Percentiles rank a stretch among this genome's conserved stretches.
These are phyloP conservation scores for Cystobasidium pallidum DNA, from an alignment of 1,284 basidiomycete genomes.

Conservation along the genomic window DNA sequence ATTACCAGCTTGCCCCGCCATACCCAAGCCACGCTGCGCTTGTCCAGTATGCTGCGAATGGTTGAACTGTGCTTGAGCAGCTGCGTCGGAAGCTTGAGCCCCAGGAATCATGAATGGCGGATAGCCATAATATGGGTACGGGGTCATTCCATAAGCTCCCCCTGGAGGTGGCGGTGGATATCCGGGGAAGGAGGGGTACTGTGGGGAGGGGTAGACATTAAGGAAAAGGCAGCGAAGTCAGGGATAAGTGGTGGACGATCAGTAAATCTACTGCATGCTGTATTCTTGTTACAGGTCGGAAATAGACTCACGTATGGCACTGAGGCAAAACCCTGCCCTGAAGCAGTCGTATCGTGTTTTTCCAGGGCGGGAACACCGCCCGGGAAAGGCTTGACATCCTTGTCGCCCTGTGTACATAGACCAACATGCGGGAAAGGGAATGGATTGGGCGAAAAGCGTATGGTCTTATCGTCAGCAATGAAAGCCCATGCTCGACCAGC, in stretches of 20 bases:
- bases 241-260: background rate
- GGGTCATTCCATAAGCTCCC: slow-evolving; percentile 32
- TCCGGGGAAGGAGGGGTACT: slow-evolving; percentile 42
- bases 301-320: slow-evolving; percentile 27
- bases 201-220: background rate
- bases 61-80: background rate
- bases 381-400: slow-evolving; percentile 23
- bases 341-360: slow-evolving; percentile 41
- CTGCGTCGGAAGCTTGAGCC: slow-evolving; percentile 9
- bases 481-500: background rate
- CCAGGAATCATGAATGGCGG: slow-evolving; percentile 38
- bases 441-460: no score
- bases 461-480: no score
- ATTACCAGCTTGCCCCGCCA: background rate
- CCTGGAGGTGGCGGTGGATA: slow-evolving; percentile 44
- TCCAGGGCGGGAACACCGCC: slow-evolving; percentile 46
- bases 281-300: no score
- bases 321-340: slow-evolving; percentile 1
- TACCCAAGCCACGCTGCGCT: background rate
- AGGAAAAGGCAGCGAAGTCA: background rate
- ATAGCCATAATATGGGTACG: slow-evolving; percentile 40
- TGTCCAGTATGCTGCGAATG: background rate
- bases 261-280: no score
- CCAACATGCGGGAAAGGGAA: no score
- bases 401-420: slow-evolving; percentile 30